Evolutionary conservation across 2,329 filamentous ascomycete genomes (phyloP), one percentile per base, ranked within the genome.

Genomic region (Aureobasidium zeae): DNA sequence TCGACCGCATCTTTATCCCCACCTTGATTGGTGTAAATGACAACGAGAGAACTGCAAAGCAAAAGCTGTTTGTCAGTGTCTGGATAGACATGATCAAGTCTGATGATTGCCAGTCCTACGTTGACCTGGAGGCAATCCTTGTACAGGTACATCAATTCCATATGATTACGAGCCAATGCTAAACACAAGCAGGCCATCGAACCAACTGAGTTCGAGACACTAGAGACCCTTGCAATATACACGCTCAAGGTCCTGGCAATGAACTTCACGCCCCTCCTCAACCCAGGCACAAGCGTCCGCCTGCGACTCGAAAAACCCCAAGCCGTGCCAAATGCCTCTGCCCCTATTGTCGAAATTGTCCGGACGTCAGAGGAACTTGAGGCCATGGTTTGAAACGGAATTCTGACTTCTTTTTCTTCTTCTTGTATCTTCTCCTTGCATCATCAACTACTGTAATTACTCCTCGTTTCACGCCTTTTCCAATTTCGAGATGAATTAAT

Each of bases 281-380:
- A 17, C 3, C 19, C 6, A 12, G 43, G 34, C 12, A 72, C 73
- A 62, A 68, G 68, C 46, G 64, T 87, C 38, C 72, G 69, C 48
- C 69, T 87, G 26, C 66, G 67, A 17, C 64, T 87, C 39, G 77
- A 79, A 61, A 87, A 87, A 64, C 83, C 83, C 2, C 77, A 80
- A 10, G 83, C 83, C 0, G 79, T 87, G 15, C 73, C 77, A 0
- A 75, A 82, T 53, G 83, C 83, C 2, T 82, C 86, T 51, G 79
- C 77, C 9, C 81, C 83, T 0, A 70, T 72, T 4, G 77, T 87
- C 5, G 80, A 86, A 58, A 68, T 81, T 25, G 53, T 54, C 25
- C 37, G 48, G 29, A 44, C 48, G 4, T 35, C 48, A 4, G 42
- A 38, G 3, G 45, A 48, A 16, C 31, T 49, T 16, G 36, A 21